Percentiles rank a stretch among this genome's conserved stretches.
These are phyloP conservation scores for Sinapis alba DNA, from an alignment of 441 rosid genomes.

Conservation along the genomic window DNA sequence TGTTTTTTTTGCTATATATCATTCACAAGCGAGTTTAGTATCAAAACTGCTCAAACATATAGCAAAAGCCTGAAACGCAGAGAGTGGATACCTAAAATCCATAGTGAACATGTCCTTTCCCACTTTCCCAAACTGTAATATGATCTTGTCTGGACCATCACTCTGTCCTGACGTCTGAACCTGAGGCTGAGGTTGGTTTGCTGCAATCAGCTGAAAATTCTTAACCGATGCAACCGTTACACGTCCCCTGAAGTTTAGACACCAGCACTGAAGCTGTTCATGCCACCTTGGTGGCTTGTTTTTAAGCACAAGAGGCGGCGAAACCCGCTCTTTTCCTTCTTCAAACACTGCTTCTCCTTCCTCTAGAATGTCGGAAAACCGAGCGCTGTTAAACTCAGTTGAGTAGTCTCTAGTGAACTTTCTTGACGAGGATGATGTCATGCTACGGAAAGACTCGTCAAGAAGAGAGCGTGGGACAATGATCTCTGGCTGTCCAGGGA, in stretches of 20 bases:
- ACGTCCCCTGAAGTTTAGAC: slow-evolving; percentile 91
- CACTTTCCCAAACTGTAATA: slow-evolving; percentile 93
- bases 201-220: slow-evolving; percentile 94
- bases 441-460: slow-evolving; percentile 90
- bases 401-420: slow-evolving; percentile 62
- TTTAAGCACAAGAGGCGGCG: slow-evolving; percentile 62
- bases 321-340: slow-evolving; percentile 60
- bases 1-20: slow-evolving; percentile 32
- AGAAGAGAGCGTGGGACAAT: slow-evolving; percentile 66
- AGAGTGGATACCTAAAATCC: slow-evolving; percentile 92
- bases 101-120: slow-evolving; percentile 97
- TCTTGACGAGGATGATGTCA: slow-evolving; percentile 56
- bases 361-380: slow-evolving; percentile 78
- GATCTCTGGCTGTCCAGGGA: slow-evolving; percentile 82
- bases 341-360: slow-evolving; percentile 53
- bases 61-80: slow-evolving; percentile 96
- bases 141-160: slow-evolving; percentile 82
- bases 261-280: slow-evolving; percentile 97
- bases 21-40: slow-evolving; percentile 97
- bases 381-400: slow-evolving; percentile 77
- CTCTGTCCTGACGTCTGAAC: slow-evolving; percentile 49
- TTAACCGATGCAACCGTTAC: slow-evolving; percentile 96
- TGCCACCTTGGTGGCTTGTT: slow-evolving; percentile 98
- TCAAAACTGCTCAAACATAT: slow-evolving; percentile 98
- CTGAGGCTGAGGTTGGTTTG: slow-evolving; percentile 57